phyloP scores from a whole-genome alignment of 116 monocot species.

The Phalaenopsis hybrid region DNA sequence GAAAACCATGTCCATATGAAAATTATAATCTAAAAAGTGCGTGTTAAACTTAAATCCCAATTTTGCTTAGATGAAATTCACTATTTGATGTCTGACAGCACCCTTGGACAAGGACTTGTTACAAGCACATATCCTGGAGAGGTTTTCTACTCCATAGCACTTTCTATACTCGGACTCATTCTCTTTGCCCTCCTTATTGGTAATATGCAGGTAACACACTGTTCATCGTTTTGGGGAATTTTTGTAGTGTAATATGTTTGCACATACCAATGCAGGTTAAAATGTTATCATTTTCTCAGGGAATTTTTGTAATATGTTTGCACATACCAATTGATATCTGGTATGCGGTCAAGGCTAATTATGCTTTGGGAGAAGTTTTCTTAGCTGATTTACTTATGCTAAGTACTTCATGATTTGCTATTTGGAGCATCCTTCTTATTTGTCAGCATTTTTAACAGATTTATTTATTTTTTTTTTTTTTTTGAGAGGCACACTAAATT shows the following conservation, averaged over 20 bases:
- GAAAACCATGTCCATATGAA: not conserved
- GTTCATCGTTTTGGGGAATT: not conserved
- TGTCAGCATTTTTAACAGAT: not conserved
- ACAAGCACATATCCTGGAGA: conserved; percentile 82
- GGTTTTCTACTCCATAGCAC: conserved; percentile 76
- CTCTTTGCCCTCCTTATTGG: conserved; percentile 95
- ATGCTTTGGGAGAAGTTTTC: not conserved
- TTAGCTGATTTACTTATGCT: not conserved
- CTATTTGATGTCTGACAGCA: conserved; percentile 29
- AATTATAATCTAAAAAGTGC: not conserved
- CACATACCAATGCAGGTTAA: conserved; percentile 63
- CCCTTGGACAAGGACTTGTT: conserved; percentile 82
- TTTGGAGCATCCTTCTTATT: not conserved
- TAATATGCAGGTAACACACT: conserved; percentile 76
- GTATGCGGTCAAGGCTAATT: not conserved
- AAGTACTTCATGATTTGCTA: not conserved
- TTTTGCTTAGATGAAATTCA: not conserved
- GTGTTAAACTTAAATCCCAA: not conserved
- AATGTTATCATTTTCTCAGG: not conserved
- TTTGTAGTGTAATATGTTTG: not conserved
- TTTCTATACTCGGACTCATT: conserved; percentile 80
- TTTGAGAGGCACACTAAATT: not conserved
- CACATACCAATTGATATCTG: conserved; percentile 12
- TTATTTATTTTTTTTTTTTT: not conserved
- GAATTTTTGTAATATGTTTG: not conserved